Percentiles rank a stretch among this genome's conserved stretches.
These are phyloP conservation scores for Filosporella fistucella DNA, from an alignment of 495 filamentous ascomycete species.

Conservation along the genomic window DNA sequence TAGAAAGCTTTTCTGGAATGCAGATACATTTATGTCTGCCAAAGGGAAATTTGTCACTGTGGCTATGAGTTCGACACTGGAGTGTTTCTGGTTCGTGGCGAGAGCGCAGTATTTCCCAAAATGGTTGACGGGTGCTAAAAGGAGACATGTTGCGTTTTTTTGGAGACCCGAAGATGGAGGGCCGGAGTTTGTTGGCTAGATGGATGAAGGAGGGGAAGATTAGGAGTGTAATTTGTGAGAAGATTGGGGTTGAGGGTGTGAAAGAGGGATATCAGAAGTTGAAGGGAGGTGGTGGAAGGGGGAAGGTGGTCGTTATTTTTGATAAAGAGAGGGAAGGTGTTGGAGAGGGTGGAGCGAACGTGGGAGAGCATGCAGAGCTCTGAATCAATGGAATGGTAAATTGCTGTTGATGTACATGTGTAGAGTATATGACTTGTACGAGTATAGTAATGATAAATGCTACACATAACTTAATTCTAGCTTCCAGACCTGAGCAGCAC, in stretches of 20 bases:
- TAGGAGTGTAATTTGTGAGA: constrained; percentile 52
- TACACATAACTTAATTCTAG: too few relatives aligned
- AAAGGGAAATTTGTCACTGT: constrained; percentile 55
- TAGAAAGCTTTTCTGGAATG: constrained; percentile 46
- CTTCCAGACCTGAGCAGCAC: too few relatives aligned
- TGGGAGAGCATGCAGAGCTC: too few relatives aligned
- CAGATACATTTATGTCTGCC: constrained; percentile 47
- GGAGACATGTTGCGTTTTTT: constrained; percentile 44
- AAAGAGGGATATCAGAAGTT: constrained; percentile 59
- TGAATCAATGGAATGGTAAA: too few relatives aligned
- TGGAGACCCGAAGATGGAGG: constrained; percentile 33
- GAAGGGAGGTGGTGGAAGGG: constrained; percentile 53
- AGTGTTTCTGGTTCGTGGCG: too few relatives aligned
- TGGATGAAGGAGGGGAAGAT: constrained; percentile 59
- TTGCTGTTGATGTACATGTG: too few relatives aligned
- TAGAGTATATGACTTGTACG: too few relatives aligned
- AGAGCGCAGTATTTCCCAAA: constrained; percentile 37
- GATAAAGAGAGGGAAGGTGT: too few relatives aligned
- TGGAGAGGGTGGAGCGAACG: too few relatives aligned
- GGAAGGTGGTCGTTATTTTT: constrained; percentile 66
- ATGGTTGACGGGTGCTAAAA: constrained; percentile 61
- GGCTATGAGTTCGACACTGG: constrained; percentile 36
- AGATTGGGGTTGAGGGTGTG: constrained; percentile 57
- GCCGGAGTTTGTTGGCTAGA: constrained; percentile 48
- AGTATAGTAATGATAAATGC: too few relatives aligned